phyloP scores from a whole-genome alignment of 371 early-diverging fungal genomes.

The Lichtheimia ramosa region DNA sequence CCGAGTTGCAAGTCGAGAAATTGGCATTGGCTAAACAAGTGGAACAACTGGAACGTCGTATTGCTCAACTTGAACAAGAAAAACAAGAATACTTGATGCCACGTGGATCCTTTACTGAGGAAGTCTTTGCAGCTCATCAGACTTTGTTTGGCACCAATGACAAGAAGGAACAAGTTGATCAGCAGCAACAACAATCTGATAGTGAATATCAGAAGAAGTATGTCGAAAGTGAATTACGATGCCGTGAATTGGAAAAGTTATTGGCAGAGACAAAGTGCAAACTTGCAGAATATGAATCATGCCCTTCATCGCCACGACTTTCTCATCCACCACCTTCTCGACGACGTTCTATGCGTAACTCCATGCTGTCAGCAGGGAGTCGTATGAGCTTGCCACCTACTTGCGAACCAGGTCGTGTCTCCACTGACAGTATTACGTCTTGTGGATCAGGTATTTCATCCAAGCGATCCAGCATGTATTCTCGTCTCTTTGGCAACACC shows the following conservation, averaged over 20 bases:
- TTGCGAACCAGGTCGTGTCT: slow-evolving; percentile 21
- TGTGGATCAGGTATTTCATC: slow-evolving; percentile 8
- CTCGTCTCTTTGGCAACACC: slow-evolving; percentile 13
- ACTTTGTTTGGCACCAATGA: slow-evolving; percentile 27
- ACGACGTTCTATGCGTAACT: slow-evolving; percentile 24
- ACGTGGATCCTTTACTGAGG: slow-evolving; percentile 44
- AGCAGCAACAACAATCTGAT: neutral
- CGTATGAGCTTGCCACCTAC: slow-evolving; percentile 19
- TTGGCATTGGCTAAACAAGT: slow-evolving; percentile 27
- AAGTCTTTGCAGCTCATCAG: slow-evolving; percentile 45
- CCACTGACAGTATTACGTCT: slow-evolving; percentile 37
- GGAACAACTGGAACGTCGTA: slow-evolving; percentile 19
- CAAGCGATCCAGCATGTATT: slow-evolving; percentile 48
- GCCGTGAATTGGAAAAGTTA: slow-evolving; percentile 49
- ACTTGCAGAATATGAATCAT: slow-evolving; percentile 35
- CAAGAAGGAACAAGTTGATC: neutral
- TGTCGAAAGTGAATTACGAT: slow-evolving; percentile 46
- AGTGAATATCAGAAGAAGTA: slow-evolving; percentile 36
- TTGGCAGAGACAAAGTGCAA: slow-evolving; percentile 48
- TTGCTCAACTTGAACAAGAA: slow-evolving; percentile 38
- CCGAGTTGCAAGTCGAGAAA: slow-evolving; percentile 44
- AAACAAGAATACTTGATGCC: slow-evolving; percentile 44
- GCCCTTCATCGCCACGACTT: slow-evolving; percentile 26
- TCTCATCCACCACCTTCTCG: slow-evolving; percentile 22
- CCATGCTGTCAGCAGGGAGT: slow-evolving; percentile 10